Conservation (phyloP, 176 grass and related monocot species). For the Alopecurus myosuroides region DNA sequence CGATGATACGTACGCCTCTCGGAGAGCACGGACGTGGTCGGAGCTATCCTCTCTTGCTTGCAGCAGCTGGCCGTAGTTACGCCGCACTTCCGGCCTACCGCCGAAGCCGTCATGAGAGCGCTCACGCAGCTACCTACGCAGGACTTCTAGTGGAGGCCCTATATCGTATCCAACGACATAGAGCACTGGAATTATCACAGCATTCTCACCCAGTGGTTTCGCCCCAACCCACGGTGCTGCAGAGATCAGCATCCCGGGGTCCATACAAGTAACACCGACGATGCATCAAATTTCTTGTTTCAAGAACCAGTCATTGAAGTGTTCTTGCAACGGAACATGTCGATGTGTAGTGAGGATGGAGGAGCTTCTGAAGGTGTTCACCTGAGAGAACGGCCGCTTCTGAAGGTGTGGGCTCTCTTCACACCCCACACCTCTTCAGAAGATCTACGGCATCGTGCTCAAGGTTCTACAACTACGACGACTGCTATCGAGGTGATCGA, state of each 20-base stretch:
- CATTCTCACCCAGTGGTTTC: neutral
- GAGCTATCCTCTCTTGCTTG: neutral
- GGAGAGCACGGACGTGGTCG: neutral
- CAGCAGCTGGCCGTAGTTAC: neutral
- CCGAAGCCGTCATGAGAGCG: neutral
- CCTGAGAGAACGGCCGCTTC: neutral
- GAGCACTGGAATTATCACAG: neutral
- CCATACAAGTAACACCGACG: neutral
- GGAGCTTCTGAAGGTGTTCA: neutral
- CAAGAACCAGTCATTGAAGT: neutral
- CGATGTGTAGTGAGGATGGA: neutral
- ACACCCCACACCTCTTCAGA: neutral
- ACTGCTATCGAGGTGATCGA: neutral
- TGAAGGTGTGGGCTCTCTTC: neutral
- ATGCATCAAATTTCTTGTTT: neutral
- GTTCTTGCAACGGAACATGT: neutral
- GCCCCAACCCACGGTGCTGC: neutral
- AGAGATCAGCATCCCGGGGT: neutral
- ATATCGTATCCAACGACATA: neutral
- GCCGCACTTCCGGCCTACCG: neutral
- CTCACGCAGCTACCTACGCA: neutral
- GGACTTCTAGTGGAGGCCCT: neutral
- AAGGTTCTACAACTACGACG: neutral
- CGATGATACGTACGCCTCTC: slow-evolving; percentile 6
- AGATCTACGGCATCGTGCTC: neutral